phyloP scores from a whole-genome alignment of 495 filamentous ascomycete species.

The Penicillium arizonense region DNA sequence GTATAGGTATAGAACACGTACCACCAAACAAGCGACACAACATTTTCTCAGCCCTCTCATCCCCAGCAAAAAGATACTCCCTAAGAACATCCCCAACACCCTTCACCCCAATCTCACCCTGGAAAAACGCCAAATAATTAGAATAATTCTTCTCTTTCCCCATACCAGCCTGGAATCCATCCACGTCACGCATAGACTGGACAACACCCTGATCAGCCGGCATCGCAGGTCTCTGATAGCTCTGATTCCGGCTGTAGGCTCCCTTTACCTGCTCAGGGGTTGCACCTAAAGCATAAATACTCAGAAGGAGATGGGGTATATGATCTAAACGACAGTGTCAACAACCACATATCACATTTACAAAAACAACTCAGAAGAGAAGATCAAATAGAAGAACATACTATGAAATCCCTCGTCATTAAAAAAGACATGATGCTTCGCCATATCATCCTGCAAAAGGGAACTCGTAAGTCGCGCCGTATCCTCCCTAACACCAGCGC shows the following conservation, averaged over 20 bases:
- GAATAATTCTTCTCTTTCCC: conserved; percentile 56
- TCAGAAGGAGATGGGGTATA: conserved; percentile 72
- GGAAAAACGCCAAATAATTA: conserved; percentile 71
- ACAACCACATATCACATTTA: neutral
- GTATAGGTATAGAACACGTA: conserved; percentile 19
- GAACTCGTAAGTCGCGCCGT: conserved; percentile 59
- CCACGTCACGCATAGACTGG: conserved; percentile 50
- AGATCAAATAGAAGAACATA: conserved; percentile 27
- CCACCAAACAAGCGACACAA: conserved; percentile 56
- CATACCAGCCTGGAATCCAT: conserved; percentile 50
- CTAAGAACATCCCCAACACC: conserved; percentile 58
- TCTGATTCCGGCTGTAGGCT: conserved; percentile 56
- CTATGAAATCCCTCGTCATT: conserved; percentile 67
- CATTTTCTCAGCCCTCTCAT: conserved; percentile 61
- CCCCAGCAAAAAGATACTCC: conserved; percentile 64
- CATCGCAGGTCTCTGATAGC: conserved; percentile 56
- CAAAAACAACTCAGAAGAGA: neutral
- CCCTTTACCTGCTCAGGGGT: conserved; percentile 51
- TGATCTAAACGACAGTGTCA: conserved; percentile 41
- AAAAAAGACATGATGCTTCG: conserved; percentile 77
- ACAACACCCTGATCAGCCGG: conserved; percentile 43
- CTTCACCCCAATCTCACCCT: conserved; percentile 62
- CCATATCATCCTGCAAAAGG: conserved; percentile 72
- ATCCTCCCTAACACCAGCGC: conserved; percentile 50
- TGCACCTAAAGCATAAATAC: conserved; percentile 74